These are phyloP conservation scores for Helichrysum umbraculigerum DNA, from an alignment of 129 eudicot genomes.

Conservation along the genomic window DNA sequence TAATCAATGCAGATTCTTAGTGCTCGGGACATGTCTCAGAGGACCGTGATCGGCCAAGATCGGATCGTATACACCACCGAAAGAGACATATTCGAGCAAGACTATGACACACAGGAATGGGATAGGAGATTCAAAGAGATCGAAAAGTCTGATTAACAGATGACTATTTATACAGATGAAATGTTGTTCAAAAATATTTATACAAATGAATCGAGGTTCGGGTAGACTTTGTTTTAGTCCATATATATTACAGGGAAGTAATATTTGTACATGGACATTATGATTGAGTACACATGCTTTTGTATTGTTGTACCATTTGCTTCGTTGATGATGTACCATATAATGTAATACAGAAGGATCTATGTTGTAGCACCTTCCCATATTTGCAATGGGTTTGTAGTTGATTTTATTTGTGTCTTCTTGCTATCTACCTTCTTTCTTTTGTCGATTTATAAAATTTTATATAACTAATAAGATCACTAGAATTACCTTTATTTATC, in stretches of 20 bases:
- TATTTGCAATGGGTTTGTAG: background rate
- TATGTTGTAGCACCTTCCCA: background rate
- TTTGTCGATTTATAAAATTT: too few species aligned
- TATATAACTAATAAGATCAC: too few species aligned
- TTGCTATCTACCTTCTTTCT: too few species aligned
- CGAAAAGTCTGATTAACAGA: slow-evolving; percentile 54
- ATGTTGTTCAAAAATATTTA: background rate
- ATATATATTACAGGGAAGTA: background rate
- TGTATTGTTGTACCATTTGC: background rate
- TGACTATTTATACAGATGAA: slow-evolving; percentile 8
- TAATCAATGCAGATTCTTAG: slow-evolving; percentile 67
- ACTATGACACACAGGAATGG: slow-evolving; percentile 78
- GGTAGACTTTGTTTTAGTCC: background rate
- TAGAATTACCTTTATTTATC: too few species aligned
- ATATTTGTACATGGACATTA: background rate
- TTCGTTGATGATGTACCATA: too few species aligned
- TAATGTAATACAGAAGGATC: background rate
- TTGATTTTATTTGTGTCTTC: too few species aligned
- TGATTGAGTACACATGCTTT: background rate
- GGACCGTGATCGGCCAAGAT: slow-evolving; percentile 74
- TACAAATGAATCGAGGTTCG: slow-evolving; percentile 5
- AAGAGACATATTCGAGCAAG: slow-evolving; percentile 75
- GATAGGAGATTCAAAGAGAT: slow-evolving; percentile 68
- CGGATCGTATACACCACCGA: slow-evolving; percentile 84
- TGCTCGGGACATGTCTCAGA: slow-evolving; percentile 93